Conservation (phyloP, 2,329 filamentous ascomycete genomes). For the Colletotrichum trifolii region DNA sequence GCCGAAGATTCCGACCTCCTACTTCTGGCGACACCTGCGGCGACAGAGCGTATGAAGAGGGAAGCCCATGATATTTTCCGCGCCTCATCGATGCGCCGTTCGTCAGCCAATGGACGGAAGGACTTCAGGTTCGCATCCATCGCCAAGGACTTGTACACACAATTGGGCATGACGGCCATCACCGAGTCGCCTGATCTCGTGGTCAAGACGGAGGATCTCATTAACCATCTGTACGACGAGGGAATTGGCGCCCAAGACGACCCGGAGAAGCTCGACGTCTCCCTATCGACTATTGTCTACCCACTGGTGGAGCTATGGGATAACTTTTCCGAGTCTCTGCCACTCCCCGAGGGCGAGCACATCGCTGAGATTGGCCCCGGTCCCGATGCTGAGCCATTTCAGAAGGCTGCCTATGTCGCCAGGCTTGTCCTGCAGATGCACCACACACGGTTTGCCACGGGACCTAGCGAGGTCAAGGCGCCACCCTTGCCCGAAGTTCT, state of each 20-base stretch:
- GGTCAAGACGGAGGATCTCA: conserved; percentile 77
- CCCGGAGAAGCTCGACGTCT: conserved; percentile 65
- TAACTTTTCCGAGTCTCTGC: conserved; percentile 60
- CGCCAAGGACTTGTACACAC: conserved; percentile 75
- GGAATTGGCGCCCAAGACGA: conserved; percentile 68
- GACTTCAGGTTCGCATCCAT: conserved; percentile 76
- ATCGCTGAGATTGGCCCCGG: conserved; percentile 74
- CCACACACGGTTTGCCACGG: conserved; percentile 65
- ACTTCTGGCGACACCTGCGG: conserved; percentile 66
- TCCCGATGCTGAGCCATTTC: conserved; percentile 69
- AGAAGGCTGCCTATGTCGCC: conserved; percentile 83
- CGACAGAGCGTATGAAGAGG: conserved; percentile 61
- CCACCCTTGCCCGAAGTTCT: conserved; percentile 79
- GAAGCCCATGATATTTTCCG: conserved; percentile 68
- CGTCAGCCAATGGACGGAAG: conserved; percentile 55
- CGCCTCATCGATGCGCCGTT: conserved; percentile 60
- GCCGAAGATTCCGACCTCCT: conserved; percentile 62
- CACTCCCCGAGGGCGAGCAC: conserved; percentile 63
- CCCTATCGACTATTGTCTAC: conserved; percentile 64
- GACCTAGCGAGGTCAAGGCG: conserved; percentile 49
- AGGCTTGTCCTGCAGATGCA: conserved; percentile 82
- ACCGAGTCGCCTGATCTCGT: conserved; percentile 79
- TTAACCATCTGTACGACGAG: conserved; percentile 73
- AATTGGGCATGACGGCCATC: conserved; percentile 68
- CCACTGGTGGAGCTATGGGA: conserved; percentile 68